These are phyloP conservation scores for Myxozyma melibiosi DNA, from an alignment of 805 yeast species.

Conservation along the genomic window DNA sequence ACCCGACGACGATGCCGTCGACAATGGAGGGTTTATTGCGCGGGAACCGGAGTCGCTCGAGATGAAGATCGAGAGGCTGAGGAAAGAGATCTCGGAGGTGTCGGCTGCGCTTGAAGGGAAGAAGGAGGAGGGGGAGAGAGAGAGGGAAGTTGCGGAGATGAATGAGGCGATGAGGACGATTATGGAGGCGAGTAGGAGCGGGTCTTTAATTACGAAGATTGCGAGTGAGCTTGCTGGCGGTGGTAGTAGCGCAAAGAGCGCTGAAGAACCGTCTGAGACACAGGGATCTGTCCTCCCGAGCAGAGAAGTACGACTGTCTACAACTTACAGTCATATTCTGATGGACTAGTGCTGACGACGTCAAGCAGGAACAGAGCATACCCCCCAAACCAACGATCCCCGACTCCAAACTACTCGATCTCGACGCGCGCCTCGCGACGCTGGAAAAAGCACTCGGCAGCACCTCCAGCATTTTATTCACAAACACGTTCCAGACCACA, in stretches of 20 bases:
- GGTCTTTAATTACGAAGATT: background rate
- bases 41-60: constrained; percentile 21
- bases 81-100: constrained; percentile 24
- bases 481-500: constrained; percentile 6
- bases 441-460: constrained; percentile 21
- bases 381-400: background rate
- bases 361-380: too few species aligned
- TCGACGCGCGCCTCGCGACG: constrained; percentile 20
- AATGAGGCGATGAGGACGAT: background rate
- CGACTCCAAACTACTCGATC: background rate
- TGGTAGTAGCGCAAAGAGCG: too few species aligned
- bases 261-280: too few species aligned
- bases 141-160: background rate
- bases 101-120: background rate
- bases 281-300: too few species aligned
- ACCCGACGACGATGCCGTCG: background rate
- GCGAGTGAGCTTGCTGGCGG: background rate
- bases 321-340: too few species aligned
- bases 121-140: background rate
- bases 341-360: too few species aligned
- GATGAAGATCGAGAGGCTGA: constrained; percentile 18
- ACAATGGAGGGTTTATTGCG: background rate
- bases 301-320: too few species aligned
- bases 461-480: constrained; percentile 9
- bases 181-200: background rate